Percentiles rank a stretch among this genome's conserved stretches.
Conservation (phyloP, 2,329 filamentous ascomycete genomes). For the Pleomassaria siparia region DNA sequence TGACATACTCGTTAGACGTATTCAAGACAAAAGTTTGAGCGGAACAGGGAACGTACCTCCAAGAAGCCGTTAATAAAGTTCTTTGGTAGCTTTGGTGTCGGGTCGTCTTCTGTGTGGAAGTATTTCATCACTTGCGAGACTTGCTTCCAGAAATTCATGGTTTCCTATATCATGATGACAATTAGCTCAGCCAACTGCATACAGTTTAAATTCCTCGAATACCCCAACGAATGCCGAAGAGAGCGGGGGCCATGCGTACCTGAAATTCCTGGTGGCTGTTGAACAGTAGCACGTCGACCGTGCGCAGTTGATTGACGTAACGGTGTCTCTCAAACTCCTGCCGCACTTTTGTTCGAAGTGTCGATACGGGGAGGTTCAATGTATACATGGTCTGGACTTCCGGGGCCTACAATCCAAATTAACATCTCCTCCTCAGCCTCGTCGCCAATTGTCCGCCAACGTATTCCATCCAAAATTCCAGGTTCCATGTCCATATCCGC, state of each 20-base stretch:
- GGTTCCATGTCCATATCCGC: slow-evolving; percentile 1
- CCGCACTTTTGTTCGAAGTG: slow-evolving; percentile 88
- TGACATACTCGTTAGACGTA: slow-evolving; percentile 4
- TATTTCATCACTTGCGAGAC: slow-evolving; percentile 94
- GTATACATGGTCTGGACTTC: slow-evolving; percentile 98
- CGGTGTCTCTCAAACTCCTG: slow-evolving; percentile 96
- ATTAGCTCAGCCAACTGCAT: background rate
- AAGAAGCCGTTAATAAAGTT: slow-evolving; percentile 95
- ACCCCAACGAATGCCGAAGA: no score
- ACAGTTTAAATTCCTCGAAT: background rate
- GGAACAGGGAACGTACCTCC: slow-evolving; percentile 66
- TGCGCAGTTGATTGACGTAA: slow-evolving; percentile 84
- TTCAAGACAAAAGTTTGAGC: no score
- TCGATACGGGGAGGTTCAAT: slow-evolving; percentile 81
- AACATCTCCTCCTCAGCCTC: slow-evolving; percentile 4
- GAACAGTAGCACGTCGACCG: slow-evolving; percentile 86
- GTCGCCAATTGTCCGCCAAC: background rate
- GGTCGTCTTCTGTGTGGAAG: slow-evolving; percentile 86
- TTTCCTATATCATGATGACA: slow-evolving; percentile 66
- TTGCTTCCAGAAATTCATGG: slow-evolving; percentile 99
- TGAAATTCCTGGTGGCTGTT: slow-evolving; percentile 94
- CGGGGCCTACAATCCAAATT: slow-evolving; percentile 67
- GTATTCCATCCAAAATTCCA: background rate
- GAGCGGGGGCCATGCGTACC: slow-evolving; percentile 54
- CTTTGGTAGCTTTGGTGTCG: slow-evolving; percentile 72